Evolutionary conservation across 208 protist species (phyloP), one percentile per base, ranked within the genome.

Genomic region (Balamuthia mandrillaris): DNA sequence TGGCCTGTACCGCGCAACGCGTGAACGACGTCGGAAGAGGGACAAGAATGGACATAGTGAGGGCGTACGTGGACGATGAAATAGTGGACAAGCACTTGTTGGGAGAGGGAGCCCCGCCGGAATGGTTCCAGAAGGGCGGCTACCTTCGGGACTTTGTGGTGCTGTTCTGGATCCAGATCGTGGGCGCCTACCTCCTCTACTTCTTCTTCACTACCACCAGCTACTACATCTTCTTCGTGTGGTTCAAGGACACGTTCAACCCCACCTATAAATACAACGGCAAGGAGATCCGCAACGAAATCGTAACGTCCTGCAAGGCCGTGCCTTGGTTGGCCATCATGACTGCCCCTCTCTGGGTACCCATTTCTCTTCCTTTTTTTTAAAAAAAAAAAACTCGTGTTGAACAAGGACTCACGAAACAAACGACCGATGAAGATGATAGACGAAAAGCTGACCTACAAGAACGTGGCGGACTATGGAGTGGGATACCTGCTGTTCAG

Each of bases 381-480:
- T 35, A 24, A 27, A 49, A 24, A 0, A 49, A 31, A 0, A 1
- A 6, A 49, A 9, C 33, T 3, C 4, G 7, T n/a, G 0, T n/a
- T n/a, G n/a, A n/a, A n/a, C n/a, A n/a, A n/a, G n/a, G n/a, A n/a
- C n/a, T n/a, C n/a, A n/a, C n/a, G n/a, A n/a, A n/a, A n/a, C n/a
- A n/a, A n/a, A n/a, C n/a, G n/a, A n/a, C n/a, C n/a, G n/a, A n/a
- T n/a, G n/a, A n/a, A n/a, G n/a, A n/a, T n/a, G n/a, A n/a, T n/a
- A n/a, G n/a, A n/a, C n/a, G n/a, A n/a, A n/a, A 81, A 45, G 49
- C 29, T 70, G 58, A 81, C 90, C 14, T 88, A 90, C 61, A 29
- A 81, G 24, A 12, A 81, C 66, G 86, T 96, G 16, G 70, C 90
- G 31, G 94, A 95, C 72, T 95, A 95, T 86, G 94, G 94, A 33